phyloP scores from a whole-genome alignment of 495 filamentous ascomycete genomes.

The Neurospora sp. region DNA sequence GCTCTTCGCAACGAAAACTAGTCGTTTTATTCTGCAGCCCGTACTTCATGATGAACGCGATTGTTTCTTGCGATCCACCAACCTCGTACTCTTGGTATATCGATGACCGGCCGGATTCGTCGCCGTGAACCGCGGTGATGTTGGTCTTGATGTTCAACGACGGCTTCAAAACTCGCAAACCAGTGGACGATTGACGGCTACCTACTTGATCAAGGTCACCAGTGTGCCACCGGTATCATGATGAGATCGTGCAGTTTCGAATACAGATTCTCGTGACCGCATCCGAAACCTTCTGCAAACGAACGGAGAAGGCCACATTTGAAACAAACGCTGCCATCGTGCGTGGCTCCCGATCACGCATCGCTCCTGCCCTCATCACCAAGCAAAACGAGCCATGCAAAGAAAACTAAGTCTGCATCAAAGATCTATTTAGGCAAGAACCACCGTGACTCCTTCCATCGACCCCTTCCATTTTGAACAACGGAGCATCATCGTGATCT shows the following conservation, averaged over 20 bases:
- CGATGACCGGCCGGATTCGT: not conserved
- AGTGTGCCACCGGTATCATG: not conserved
- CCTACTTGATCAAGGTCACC: not conserved
- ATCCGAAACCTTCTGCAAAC: not conserved
- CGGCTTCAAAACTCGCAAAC: not conserved
- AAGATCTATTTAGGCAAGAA: not conserved
- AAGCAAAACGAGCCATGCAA: not conserved
- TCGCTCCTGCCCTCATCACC: not conserved
- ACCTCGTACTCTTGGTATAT: not conserved
- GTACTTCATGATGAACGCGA: not conserved
- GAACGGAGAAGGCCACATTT: not conserved
- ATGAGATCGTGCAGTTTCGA: not conserved
- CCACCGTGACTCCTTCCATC: not conserved
- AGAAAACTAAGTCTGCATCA: not conserved
- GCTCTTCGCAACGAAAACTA: not conserved
- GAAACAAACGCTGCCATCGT: not conserved
- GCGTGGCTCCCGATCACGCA: not conserved
- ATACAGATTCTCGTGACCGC: not conserved
- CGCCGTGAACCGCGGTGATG: not conserved
- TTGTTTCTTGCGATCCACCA: not conserved
- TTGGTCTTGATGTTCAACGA: not conserved
- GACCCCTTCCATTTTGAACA: not conserved
- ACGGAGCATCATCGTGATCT: not conserved
- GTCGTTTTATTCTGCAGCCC: not conserved
- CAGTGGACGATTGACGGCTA: not conserved